These are phyloP conservation scores for Apiotrichum siamense DNA, from an alignment of 1,284 basidiomycete species.

Conservation along the genomic window DNA sequence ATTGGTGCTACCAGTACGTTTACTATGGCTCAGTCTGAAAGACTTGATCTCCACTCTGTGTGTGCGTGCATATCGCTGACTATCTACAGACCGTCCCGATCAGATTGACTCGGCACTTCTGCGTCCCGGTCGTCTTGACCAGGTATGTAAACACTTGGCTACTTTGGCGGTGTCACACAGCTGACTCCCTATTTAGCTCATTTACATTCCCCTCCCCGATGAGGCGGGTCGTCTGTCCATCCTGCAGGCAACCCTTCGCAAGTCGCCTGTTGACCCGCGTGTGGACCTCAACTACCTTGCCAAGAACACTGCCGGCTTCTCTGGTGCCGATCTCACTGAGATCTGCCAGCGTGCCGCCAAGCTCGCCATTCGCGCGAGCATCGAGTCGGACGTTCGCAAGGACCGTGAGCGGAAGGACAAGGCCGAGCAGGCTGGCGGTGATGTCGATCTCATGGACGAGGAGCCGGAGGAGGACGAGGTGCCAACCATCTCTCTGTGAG, in stretches of 20 bases:
- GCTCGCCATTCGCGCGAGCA: conserved; percentile 77
- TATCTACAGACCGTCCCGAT: conserved; percentile 72
- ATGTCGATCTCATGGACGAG: conserved; percentile 54
- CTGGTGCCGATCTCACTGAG: conserved; percentile 98
- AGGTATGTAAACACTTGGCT: conserved; percentile 41
- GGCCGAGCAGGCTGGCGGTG: conserved; percentile 69
- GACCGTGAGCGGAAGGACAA: conserved; percentile 75
- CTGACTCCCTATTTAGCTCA: conserved; percentile 56
- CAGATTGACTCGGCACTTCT: conserved; percentile 95
- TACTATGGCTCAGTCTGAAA: not conserved
- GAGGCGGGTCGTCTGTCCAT: conserved; percentile 87
- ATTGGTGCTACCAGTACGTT: conserved; percentile 80
- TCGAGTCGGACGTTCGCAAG: conserved; percentile 81
- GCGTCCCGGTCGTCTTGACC: conserved; percentile 94
- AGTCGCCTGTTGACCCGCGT: conserved; percentile 78
- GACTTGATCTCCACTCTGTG: not conserved
- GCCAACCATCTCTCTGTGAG: conserved; percentile 80
- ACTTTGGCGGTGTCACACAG: too few relatives aligned
- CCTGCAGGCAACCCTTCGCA: conserved; percentile 83
- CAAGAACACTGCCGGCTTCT: conserved; percentile 95
- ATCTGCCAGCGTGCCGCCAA: conserved; percentile 98
- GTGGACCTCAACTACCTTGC: conserved; percentile 85
- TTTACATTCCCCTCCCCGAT: conserved; percentile 91
- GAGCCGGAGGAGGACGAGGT: conserved; percentile 78
- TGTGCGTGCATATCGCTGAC: conserved; percentile 3